Percentiles rank a stretch among this genome's conserved stretches.
These are phyloP conservation scores for Capronia epimyces DNA, from an alignment of 2,329 filamentous ascomycete species.

Conservation along the genomic window DNA sequence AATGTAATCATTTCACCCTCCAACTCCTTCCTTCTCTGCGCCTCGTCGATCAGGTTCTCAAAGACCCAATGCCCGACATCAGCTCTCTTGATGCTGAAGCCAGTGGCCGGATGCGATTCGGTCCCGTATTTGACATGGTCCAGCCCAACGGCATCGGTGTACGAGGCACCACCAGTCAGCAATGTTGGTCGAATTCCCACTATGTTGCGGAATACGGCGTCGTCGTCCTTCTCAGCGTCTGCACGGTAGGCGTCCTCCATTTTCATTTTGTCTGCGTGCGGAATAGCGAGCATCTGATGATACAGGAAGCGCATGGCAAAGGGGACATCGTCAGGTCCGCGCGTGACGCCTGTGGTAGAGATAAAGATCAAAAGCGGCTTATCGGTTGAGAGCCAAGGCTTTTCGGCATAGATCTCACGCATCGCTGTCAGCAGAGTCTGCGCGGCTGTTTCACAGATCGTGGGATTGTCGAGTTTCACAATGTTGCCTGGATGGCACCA, in stretches of 20 bases:
- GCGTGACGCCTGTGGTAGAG: constrained; percentile 34
- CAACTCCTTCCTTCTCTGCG: constrained; percentile 18
- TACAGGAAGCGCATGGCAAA: constrained; percentile 34
- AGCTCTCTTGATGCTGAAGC: constrained; percentile 35
- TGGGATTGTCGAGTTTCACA: constrained; percentile 33
- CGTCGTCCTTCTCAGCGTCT: constrained; percentile 30
- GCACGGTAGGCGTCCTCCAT: constrained; percentile 36
- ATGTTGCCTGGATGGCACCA: constrained; percentile 29
- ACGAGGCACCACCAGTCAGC: constrained; percentile 28
- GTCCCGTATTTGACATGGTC: constrained; percentile 32
- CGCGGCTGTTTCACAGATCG: constrained; percentile 34
- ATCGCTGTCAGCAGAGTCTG: constrained; percentile 30
- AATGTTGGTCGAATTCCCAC: constrained; percentile 35
- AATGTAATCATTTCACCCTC: constrained; percentile 29
- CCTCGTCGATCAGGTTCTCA: constrained; percentile 28
- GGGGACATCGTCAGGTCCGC: constrained; percentile 30
- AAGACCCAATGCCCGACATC: constrained; percentile 37
- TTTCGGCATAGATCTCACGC: constrained; percentile 26
- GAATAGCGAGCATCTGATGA: constrained; percentile 31
- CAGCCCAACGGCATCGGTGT: constrained; percentile 26
- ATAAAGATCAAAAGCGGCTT: constrained; percentile 32
- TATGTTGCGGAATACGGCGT: constrained; percentile 27
- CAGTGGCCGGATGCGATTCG: constrained; percentile 30
- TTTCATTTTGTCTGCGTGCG: constrained; percentile 35
- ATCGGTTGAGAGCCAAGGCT: neutral